Base-by-base conservation (phyloP, 164 flowering plant genomes). In the Annona cherimola region DNA sequence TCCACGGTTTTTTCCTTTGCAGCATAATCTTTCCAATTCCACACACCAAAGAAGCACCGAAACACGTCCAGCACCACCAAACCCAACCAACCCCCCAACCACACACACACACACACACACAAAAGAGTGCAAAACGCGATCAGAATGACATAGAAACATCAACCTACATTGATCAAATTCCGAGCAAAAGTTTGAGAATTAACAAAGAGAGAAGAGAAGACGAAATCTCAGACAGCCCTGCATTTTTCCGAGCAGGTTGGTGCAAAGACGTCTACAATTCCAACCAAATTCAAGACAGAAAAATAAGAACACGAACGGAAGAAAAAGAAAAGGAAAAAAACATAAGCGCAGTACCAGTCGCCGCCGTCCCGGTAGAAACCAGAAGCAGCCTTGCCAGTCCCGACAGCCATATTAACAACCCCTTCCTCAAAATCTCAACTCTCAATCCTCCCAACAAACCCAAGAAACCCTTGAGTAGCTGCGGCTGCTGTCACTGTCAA, bases 311-410 rank as follows among this genome's bases (percentile, higher is more conserved):
- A 12, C 1, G 8, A 46, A 12, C 7, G 55, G 12, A 12, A 46
- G 55, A 46, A 12, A 46, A 12, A 46, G 14, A 46, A 2, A 46
- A 26, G 35, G 35, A 26, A 26, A 26, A 26, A 26, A 1, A 0
- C 35, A 26, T 26, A 26, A 45, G 9, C 9, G 9, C 50, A 45
- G 6, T 84, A 89, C 93, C 93, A 89, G 82, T 85, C 79, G 65
- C 82, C 81, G 55, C 84, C 91, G 63, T 84, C 78, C n/a, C 82
- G 85, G 67, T 76, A 69, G 70, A 89, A 89, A 59, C 70, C 84
- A 16, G 57, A 50, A 69, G 81, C 76, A 66, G 76, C 79, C 75
- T 81, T 85, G 54, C 80, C 77, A 4, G 84, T 66, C 57, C 14
- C 14, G 65, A 85, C 85, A 79, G 89, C 85, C 93, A 89, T 61